Evolutionary conservation across 2,329 filamentous ascomycete species (phyloP).

Genomic region (Cladophialophora psammophila): DNA sequence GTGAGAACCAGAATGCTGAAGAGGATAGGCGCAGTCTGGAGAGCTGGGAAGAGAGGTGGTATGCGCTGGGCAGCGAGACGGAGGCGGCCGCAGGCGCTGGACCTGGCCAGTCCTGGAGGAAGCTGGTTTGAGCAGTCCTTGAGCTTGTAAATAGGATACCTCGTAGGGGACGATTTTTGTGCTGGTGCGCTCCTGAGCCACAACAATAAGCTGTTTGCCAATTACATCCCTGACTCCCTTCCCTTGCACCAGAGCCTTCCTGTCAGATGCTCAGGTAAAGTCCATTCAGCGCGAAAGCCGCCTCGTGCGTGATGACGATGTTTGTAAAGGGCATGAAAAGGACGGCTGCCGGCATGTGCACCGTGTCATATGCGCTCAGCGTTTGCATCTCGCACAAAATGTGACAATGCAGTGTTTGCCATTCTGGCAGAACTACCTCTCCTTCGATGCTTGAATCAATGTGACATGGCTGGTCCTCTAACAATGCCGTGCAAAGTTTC

Average conservation of each 20-base stretch:
- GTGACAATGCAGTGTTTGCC: not conserved
- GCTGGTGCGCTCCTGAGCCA: not conserved
- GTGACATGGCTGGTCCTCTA: not conserved
- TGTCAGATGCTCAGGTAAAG: not conserved
- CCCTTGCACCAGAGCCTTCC: not conserved
- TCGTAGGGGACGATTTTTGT: not conserved
- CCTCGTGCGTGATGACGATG: not conserved
- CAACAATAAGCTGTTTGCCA: not conserved
- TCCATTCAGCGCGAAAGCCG: not conserved
- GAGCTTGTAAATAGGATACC: not conserved
- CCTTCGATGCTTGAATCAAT: not conserved
- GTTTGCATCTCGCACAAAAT: not conserved
- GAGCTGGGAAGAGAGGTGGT: constrained; percentile 38
- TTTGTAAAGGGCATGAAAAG: not conserved
- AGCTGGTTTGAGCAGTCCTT: constrained; percentile 7
- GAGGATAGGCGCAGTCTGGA: constrained; percentile 30
- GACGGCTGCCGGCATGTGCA: constrained; percentile 2
- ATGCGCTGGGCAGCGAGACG: constrained; percentile 19
- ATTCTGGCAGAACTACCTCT: not conserved
- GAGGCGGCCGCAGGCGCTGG: not conserved
- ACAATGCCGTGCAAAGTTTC: not conserved
- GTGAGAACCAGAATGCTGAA: not conserved
- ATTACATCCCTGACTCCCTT: not conserved
- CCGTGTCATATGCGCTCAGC: not conserved
- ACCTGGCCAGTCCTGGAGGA: constrained; percentile 18